Evolutionary conservation across 306 rosid genomes (phyloP).

Genomic region (Inga leiocalycina): DNA sequence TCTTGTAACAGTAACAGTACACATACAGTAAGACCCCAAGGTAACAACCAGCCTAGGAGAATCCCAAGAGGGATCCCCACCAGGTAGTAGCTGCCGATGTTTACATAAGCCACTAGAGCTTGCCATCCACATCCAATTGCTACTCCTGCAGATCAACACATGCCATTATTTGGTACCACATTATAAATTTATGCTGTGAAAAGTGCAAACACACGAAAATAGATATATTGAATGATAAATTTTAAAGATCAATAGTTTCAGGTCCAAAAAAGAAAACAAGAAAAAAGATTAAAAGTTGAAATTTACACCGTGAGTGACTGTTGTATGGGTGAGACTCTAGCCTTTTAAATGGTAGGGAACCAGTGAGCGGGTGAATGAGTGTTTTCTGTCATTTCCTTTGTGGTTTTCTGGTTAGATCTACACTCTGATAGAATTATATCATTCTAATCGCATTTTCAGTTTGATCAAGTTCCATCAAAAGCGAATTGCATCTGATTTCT

Average conservation of each 20-base stretch:
- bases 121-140: slow-evolving; percentile 75
- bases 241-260: neutral
- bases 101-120: slow-evolving; percentile 56
- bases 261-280: neutral
- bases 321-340: neutral
- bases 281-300: neutral
- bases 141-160: slow-evolving; percentile 54
- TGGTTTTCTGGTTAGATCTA: neutral
- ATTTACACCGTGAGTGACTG: neutral
- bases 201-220: neutral
- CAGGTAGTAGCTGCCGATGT: slow-evolving; percentile 63
- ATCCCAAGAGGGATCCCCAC: slow-evolving; percentile 61
- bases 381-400: neutral
- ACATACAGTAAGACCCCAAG: slow-evolving; percentile 52
- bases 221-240: neutral
- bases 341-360: neutral
- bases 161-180: neutral
- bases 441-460: neutral
- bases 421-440: neutral
- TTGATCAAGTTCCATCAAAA: neutral
- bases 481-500: slow-evolving; percentile 14
- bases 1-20: neutral
- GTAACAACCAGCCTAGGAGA: slow-evolving; percentile 55
- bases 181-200: neutral
- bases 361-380: neutral